phyloP scores from a whole-genome alignment of 768 basidiomycete genomes.

The Tubosaeta sp. region DNA sequence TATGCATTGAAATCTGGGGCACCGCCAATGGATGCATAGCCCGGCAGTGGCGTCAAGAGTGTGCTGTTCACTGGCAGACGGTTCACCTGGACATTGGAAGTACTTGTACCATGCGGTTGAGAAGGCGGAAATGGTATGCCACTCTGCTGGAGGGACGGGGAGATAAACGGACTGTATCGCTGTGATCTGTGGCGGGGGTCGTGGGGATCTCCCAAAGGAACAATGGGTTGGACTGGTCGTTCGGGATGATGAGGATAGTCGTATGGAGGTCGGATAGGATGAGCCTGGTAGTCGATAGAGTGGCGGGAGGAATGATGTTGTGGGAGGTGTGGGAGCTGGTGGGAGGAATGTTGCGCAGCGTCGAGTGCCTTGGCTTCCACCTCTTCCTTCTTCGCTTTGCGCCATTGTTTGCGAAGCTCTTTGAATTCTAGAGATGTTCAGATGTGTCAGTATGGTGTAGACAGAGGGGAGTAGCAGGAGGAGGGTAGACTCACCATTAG shows the following conservation, averaged over 20 bases:
- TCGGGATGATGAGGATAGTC: conserved; percentile 27
- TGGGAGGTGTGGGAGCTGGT: conserved; percentile 14
- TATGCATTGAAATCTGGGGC: conserved; percentile 14
- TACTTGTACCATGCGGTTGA: conserved; percentile 24
- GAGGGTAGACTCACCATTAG: conserved; percentile 60
- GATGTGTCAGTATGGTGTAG: conserved; percentile 7
- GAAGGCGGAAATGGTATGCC: conserved; percentile 18
- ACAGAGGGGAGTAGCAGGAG: neutral
- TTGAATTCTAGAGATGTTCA: conserved; percentile 74
- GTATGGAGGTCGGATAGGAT: conserved; percentile 14
- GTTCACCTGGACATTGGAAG: conserved; percentile 21
- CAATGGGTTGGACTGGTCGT: conserved; percentile 10
- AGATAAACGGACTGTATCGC: conserved; percentile 22
- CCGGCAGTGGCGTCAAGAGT: conserved; percentile 64
- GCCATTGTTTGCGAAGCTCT: conserved; percentile 94
- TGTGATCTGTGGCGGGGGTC: conserved; percentile 23
- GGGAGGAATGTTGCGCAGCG: conserved; percentile 13
- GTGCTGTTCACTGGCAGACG: conserved; percentile 63
- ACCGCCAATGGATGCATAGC: conserved; percentile 44
- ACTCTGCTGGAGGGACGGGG: conserved; percentile 15
- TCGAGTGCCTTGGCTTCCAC: conserved; percentile 25
- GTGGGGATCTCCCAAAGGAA: conserved; percentile 18
- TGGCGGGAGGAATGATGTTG: conserved; percentile 22
- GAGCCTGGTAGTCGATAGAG: conserved; percentile 21
- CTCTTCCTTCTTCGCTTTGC: conserved; percentile 84